These are phyloP conservation scores for Fraxinus latifolia DNA, from an alignment of 305 asterid species.

Conservation along the genomic window DNA sequence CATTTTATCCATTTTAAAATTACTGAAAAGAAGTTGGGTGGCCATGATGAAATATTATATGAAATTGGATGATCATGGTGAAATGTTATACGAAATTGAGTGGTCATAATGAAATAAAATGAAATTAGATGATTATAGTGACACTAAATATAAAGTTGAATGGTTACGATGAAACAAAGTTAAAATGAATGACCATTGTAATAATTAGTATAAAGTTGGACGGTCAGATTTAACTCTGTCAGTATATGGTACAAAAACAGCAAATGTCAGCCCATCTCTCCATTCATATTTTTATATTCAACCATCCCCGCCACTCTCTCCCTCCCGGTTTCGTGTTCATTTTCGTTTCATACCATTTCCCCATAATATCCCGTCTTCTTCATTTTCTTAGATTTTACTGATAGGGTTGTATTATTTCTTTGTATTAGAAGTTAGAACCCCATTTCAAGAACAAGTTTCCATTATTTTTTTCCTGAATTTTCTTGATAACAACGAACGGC, in stretches of 20 bases:
- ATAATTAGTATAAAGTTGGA: too few species aligned
- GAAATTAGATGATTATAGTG: too few species aligned
- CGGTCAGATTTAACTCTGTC: too few species aligned
- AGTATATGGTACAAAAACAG: neutral
- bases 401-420: neutral
- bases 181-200: too few species aligned
- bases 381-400: neutral
- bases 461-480: neutral
- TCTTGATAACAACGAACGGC: neutral
- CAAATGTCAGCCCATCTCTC: neutral
- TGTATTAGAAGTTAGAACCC: neutral
- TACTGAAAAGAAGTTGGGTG: too few species aligned
- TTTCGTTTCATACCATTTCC: neutral
- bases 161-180: too few species aligned
- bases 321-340: neutral
- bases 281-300: neutral
- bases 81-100: too few species aligned
- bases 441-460: neutral
- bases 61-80: too few species aligned
- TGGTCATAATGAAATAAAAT: too few species aligned
- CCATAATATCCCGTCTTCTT: neutral
- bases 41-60: too few species aligned
- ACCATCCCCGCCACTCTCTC: neutral
- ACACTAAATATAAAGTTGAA: too few species aligned
- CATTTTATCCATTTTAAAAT: too few species aligned